A percentile compares a stretch with the other conserved stretches of the same genome.
phyloP scores from a whole-genome alignment of 768 basidiomycete genomes.

The Russula compacta region DNA sequence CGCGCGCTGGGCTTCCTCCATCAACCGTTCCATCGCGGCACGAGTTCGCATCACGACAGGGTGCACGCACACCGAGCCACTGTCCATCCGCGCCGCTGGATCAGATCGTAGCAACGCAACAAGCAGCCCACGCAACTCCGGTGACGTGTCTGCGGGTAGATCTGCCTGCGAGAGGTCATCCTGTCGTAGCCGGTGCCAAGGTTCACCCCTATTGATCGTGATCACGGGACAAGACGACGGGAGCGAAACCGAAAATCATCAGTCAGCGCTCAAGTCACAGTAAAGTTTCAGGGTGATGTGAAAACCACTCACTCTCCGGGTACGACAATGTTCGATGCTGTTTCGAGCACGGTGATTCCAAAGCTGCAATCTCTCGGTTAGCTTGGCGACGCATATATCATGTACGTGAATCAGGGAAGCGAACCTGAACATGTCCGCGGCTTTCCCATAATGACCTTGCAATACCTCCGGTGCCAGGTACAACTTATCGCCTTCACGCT shows the following conservation, averaged over 20 bases:
- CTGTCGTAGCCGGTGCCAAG: slow-evolving; percentile 87
- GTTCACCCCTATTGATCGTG: slow-evolving; percentile 56
- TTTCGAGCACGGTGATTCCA: slow-evolving; percentile 93
- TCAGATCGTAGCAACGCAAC: slow-evolving; percentile 70
- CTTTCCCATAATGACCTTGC: slow-evolving; percentile 83
- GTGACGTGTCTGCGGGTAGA: slow-evolving; percentile 42
- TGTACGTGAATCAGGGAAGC: not conserved
- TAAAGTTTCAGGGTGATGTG: slow-evolving; percentile 1
- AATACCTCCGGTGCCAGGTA: slow-evolving; percentile 96
- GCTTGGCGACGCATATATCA: not conserved
- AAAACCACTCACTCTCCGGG: slow-evolving; percentile 81
- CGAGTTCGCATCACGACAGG: slow-evolving; percentile 57
- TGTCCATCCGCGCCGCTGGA: slow-evolving; percentile 47
- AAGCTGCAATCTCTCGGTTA: slow-evolving; percentile 42
- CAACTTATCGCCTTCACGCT: slow-evolving; percentile 94
- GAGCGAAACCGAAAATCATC: not conserved
- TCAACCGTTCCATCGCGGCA: slow-evolving; percentile 48
- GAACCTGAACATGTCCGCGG: slow-evolving; percentile 94
- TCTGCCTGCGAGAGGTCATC: slow-evolving; percentile 89
- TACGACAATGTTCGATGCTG: slow-evolving; percentile 90
- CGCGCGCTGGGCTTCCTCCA: slow-evolving; percentile 26
- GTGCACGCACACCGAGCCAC: slow-evolving; percentile 50
- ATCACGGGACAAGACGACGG: slow-evolving; percentile 1
- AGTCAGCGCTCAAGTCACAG: not conserved
- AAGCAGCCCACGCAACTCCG: slow-evolving; percentile 59